phyloP scores from a whole-genome alignment of 352 stramenopile genomes.

The Thalassiosira pacifica region DNA sequence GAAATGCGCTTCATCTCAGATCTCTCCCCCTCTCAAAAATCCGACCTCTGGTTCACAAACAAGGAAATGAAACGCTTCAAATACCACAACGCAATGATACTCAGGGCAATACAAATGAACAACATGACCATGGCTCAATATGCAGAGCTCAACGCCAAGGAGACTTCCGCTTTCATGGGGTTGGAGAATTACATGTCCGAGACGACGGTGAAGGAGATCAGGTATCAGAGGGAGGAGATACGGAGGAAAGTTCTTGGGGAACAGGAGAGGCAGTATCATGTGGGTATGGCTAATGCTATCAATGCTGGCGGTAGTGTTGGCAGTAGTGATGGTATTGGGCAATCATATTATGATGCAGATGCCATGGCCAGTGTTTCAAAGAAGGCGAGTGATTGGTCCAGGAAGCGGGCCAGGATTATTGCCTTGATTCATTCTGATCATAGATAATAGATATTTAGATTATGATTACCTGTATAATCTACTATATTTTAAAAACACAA shows the following conservation, averaged over 20 bases:
- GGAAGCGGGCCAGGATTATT: conserved; percentile 30
- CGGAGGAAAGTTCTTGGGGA: conserved; percentile 59
- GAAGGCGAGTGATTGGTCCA: conserved; percentile 2
- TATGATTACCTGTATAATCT: too few relatives aligned
- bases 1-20: neutral
- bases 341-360: conserved; percentile 60
- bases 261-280: conserved; percentile 56
- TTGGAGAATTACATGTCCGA: conserved; percentile 65
- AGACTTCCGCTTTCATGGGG: conserved; percentile 41
- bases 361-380: conserved; percentile 60
- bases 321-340: too few relatives aligned
- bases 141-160: neutral
- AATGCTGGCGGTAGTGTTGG: too few relatives aligned
- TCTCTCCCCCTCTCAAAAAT: conserved; percentile 7
- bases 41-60: conserved; percentile 6
- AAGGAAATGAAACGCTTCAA: conserved; percentile 8
- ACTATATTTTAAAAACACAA: too few relatives aligned
- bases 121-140: conserved; percentile 14
- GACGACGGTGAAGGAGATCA: conserved; percentile 46
- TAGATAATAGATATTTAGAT: neutral
- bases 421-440: conserved; percentile 15
- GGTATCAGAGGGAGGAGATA: conserved; percentile 47
- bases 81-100: neutral
- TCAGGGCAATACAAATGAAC: neutral
- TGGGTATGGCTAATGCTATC: too few relatives aligned